Base-by-base conservation (phyloP, 768 basidiomycete species). In the Fibroporia radiculosa region DNA sequence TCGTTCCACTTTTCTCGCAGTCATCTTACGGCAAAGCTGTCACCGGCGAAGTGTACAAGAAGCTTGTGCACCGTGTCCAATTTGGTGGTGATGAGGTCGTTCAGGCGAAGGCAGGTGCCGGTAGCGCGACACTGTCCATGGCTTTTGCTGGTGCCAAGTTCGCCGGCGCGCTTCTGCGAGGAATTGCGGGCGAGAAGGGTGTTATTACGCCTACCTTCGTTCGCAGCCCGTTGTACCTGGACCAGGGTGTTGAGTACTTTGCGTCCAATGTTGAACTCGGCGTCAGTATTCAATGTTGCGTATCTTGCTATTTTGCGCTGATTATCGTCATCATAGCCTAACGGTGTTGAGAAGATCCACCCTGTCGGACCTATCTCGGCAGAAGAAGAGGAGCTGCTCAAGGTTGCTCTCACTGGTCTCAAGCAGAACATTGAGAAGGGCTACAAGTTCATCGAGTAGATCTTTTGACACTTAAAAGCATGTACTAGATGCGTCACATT, bases 371-470 rank as follows among this genome's bases (percentile, higher is more conserved):
- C 73, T 26, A 57, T 99, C 56, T 77, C 90, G 26, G 71, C 80
- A 24, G 77, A 83, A 60, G 96, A 99, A 72, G 66, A 93, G 75
- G 78, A 79, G 62, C 75, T 96, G 47, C 70, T 99, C 57, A 84
- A 80, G 20, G 92, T 83, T 25, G 90, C 86, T 73, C 63, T 93
- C 57, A 89, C 90, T 53, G 90, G 92, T 56, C 78, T 99, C 58
- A 87, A 88, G 80, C 93, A 88, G 82, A 97, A 96, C 80, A 95
- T 97, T 57, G 87, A 89, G 68, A 97, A 93, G 82, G 93, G 93
- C 68, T 80, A 74, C 66, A 74, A 76, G 34, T 90, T 89, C 52
- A 84, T 77, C 53, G 75, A 55, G 43, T 53, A 57, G 53, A 43
- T 46, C 20, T 52, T 31, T 20, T 29, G 42, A 40, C 13, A 31